Base-by-base conservation (phyloP, 345 rosid genomes). In the Salix suchowensis region DNA sequence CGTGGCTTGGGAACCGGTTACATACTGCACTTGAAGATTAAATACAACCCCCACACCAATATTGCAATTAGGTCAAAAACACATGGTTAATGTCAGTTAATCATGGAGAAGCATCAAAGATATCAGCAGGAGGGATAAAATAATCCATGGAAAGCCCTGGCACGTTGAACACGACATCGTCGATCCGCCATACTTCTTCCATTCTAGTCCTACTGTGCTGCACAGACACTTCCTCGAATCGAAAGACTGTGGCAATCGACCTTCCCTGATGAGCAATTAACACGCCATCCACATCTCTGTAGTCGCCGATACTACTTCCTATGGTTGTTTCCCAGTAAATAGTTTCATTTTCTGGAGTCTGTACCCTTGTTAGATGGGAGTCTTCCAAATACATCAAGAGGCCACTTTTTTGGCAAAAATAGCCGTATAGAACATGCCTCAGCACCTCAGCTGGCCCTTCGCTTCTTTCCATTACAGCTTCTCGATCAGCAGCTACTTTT, bases 121-220 rank as follows among this genome's bases (percentile, higher is more conserved):
- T 86, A 85, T 92, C 98, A 50, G 98, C 94, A 1, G 98, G 98
- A 73, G 98, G 98, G 54, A 95, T 95, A 81, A 92, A 95, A n/a
- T 85, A 83, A 71, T 95, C 98, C 30, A 87, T 68, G 16, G 97
- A 91, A 60, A 95, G 96, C 5, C 98, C 97, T 0, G 87, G 93
- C 32, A 95, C 98, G 80, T 95, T 86, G 80, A 91, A 95, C 60
- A 88, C 98, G 77, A 90, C 95, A 85, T 95, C 97, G 77, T 91
- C 97, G 72, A 95, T 95, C 74, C 86, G 86, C 98, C 98, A 95
- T 1, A 84, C 77, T 80, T 95, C 98, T 76, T 95, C 97, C 97
- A 95, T 92, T 65, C 93, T 81, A 32, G 93, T 92, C 74, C 98
- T 80, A 68, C 96, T 82, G 75, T 92, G 91, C 55, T 92, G 89